Conservation (phyloP, 345 rosid species). For the Triadica sebifera region DNA sequence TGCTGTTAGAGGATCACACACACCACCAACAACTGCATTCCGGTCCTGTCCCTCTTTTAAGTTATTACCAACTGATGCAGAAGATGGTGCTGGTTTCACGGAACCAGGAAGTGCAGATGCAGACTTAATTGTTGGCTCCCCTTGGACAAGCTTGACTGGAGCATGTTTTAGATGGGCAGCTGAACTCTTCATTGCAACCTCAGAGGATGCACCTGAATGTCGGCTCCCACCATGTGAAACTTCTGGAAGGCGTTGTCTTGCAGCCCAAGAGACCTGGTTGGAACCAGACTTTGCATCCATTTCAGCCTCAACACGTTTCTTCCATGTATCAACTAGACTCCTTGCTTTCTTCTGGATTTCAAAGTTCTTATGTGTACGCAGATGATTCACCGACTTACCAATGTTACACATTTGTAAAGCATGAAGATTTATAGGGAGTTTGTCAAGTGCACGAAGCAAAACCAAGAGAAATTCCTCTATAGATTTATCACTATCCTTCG, state of each 20-base stretch:
- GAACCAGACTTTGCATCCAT: conserved; percentile 79
- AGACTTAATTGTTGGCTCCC: conserved; percentile 49
- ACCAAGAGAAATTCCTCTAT: conserved; percentile 71
- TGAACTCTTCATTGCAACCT: conserved; percentile 59
- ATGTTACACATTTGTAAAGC: conserved; percentile 87
- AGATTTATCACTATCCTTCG: conserved; percentile 61
- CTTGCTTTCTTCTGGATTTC: conserved; percentile 91
- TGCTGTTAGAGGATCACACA: conserved; percentile 41
- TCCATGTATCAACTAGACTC: conserved; percentile 92
- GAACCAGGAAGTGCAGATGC: conserved; percentile 56
- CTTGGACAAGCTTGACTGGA: conserved; percentile 47
- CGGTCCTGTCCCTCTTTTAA: conserved; percentile 56
- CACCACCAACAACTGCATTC: conserved; percentile 32
- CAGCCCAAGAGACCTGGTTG: conserved; percentile 62
- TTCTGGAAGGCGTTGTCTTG: conserved; percentile 62
- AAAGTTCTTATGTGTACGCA: conserved; percentile 69
- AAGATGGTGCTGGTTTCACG: conserved; percentile 47
- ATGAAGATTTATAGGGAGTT: conserved; percentile 82
- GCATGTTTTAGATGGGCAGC: conserved; percentile 51
- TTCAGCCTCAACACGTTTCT: conserved; percentile 93
- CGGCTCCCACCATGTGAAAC: conserved; percentile 54
- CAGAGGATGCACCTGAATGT: conserved; percentile 53
- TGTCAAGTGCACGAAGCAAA: conserved; percentile 84
- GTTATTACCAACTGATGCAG: conserved; percentile 39
- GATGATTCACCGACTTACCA: conserved; percentile 87